Conservation (phyloP, 129 eudicot genomes). For the Gnaphalium uliginosum region DNA sequence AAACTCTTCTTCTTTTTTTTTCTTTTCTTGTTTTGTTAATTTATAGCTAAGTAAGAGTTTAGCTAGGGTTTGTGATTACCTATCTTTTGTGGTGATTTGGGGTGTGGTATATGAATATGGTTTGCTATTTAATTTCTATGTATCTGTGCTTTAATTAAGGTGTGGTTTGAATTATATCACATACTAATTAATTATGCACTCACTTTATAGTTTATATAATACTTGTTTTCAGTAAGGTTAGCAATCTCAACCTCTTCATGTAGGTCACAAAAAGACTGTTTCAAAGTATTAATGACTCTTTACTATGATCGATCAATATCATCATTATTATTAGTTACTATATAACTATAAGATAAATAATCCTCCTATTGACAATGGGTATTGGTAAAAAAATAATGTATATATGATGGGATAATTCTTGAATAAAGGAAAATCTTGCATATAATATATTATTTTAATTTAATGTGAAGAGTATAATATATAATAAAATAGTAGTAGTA, state of each 20-base stretch:
- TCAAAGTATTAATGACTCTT: background rate
- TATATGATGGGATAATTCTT: slow-evolving; percentile 18
- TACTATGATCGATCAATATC: background rate
- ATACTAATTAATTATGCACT: slow-evolving; percentile 9
- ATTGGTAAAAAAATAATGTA: slow-evolving; percentile 13
- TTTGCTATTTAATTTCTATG: slow-evolving; percentile 28
- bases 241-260: background rate
- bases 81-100: slow-evolving; percentile 41
- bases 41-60: slow-evolving; percentile 30
- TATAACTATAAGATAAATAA: background rate
- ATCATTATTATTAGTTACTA: background rate
- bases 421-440: slow-evolving; percentile 28
- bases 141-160: slow-evolving; percentile 43
- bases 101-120: slow-evolving; percentile 74
- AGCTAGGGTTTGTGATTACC: slow-evolving; percentile 40
- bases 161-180: slow-evolving; percentile 35
- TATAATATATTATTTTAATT: slow-evolving; percentile 12
- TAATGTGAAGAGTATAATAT: slow-evolving; percentile 17
- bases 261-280: background rate
- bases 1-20: background rate
- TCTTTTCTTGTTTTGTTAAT: slow-evolving; percentile 24
- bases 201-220: background rate
- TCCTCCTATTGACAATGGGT: background rate
- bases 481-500: background rate
- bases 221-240: background rate